Conservation (phyloP, 2,329 filamentous ascomycete species). For the Fusarium sororula region DNA sequence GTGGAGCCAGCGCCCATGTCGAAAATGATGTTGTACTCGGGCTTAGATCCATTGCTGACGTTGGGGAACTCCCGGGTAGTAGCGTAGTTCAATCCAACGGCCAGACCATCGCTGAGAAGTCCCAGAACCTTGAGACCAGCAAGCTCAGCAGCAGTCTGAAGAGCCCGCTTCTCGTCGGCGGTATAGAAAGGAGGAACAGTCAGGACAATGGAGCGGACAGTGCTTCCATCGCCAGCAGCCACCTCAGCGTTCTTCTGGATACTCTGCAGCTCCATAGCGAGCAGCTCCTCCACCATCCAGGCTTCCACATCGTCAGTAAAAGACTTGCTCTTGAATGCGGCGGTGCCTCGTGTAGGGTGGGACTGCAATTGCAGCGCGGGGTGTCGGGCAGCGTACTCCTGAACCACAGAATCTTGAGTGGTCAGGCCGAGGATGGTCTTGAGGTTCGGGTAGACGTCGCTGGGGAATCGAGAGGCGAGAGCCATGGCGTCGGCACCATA, state of each 20-base stretch:
- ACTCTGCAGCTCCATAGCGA: constrained; percentile 96
- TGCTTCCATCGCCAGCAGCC: constrained; percentile 78
- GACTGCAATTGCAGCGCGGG: constrained; percentile 78
- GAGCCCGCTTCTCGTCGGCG: constrained; percentile 85
- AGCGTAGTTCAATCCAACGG: constrained; percentile 95
- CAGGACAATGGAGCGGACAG: constrained; percentile 83
- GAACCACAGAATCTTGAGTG: constrained; percentile 67
- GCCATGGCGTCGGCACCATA: constrained; percentile 94
- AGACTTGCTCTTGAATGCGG: constrained; percentile 81
- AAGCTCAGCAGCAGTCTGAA: constrained; percentile 84
- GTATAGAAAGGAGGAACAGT: constrained; percentile 93
- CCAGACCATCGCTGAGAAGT: constrained; percentile 87
- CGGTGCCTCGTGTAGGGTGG: constrained; percentile 70
- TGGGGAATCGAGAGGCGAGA: constrained; percentile 85
- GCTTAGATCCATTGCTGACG: constrained; percentile 81
- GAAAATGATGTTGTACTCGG: constrained; percentile 92
- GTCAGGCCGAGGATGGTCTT: constrained; percentile 87
- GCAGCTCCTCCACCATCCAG: constrained; percentile 87
- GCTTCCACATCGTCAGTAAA: constrained; percentile 69
- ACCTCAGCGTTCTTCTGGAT: constrained; percentile 88
- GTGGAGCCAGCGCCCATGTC: constrained; percentile 98
- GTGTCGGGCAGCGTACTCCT: constrained; percentile 78
- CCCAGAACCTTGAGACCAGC: constrained; percentile 88
- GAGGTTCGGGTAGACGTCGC: constrained; percentile 93
- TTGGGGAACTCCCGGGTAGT: constrained; percentile 90